These are phyloP conservation scores for Ustilago cynodontis DNA, from an alignment of 1,284 basidiomycete species.

Conservation along the genomic window DNA sequence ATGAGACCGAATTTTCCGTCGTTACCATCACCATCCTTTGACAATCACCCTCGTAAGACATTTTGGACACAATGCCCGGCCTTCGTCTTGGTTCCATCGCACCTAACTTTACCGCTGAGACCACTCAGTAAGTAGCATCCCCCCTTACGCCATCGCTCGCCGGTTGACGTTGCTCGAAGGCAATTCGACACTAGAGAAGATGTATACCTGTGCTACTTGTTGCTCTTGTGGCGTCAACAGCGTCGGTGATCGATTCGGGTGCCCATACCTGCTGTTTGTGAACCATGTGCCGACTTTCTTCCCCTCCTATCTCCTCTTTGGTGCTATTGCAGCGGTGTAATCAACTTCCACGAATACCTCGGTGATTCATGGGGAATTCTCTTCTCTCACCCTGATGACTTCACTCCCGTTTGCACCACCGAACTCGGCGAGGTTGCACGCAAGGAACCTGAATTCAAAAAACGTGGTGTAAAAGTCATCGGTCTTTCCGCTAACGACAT, in stretches of 20 bases:
- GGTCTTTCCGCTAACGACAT: constrained; percentile 89
- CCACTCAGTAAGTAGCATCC: constrained; percentile 59
- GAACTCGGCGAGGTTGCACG: constrained; percentile 96
- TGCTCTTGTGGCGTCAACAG: too few relatives aligned
- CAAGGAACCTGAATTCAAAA: constrained; percentile 83
- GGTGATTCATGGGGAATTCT: constrained; percentile 83
- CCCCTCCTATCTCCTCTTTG: neutral
- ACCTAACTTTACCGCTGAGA: constrained; percentile 68
- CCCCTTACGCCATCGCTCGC: neutral
- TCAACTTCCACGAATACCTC: constrained; percentile 89
- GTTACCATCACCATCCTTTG: constrained; percentile 10
- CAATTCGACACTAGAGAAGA: too few relatives aligned
- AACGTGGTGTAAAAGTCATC: constrained; percentile 84
- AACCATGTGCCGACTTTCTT: neutral
- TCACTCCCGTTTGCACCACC: constrained; percentile 76
- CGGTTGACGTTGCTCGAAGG: neutral
- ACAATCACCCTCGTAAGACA: neutral
- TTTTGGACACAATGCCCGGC: constrained; percentile 68
- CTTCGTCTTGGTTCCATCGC: constrained; percentile 67
- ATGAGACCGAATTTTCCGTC: neutral
- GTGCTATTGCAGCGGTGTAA: constrained; percentile 41
- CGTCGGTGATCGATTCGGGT: too few relatives aligned
- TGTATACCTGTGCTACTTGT: too few relatives aligned
- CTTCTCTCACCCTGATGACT: constrained; percentile 80
- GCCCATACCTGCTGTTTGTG: neutral